These are phyloP conservation scores for Cicer bijugum DNA, from an alignment of 306 rosid genomes.

Conservation along the genomic window DNA sequence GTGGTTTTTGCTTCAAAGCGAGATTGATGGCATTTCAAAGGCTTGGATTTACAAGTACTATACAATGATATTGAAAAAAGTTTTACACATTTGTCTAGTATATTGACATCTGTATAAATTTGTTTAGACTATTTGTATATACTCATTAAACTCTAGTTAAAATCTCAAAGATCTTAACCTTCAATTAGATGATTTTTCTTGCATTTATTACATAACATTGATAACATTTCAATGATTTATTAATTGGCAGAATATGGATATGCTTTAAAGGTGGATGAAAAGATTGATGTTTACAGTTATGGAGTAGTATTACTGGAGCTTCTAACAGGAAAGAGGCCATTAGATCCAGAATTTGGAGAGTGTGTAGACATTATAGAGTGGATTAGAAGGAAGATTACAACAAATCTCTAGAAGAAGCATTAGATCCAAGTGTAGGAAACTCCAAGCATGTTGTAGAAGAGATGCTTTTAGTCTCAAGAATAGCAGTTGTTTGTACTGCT, in stretches of 20 bases:
- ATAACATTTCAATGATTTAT: slow-evolving; percentile 31
- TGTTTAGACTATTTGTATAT: background rate
- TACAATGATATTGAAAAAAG: background rate
- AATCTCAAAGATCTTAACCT: slow-evolving; percentile 12
- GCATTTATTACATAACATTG: background rate
- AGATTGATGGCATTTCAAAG: slow-evolving; percentile 87
- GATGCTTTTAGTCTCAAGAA: slow-evolving; percentile 86
- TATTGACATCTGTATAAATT: background rate
- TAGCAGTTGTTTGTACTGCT: slow-evolving; percentile 89
- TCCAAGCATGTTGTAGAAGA: slow-evolving; percentile 83
- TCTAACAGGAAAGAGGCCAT: slow-evolving; percentile 76
- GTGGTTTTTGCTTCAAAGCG: slow-evolving; percentile 69
- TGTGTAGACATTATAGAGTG: slow-evolving; percentile 83
- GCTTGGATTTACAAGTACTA: slow-evolving; percentile 67
- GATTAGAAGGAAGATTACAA: slow-evolving; percentile 70
- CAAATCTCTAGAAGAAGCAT: slow-evolving; percentile 70
- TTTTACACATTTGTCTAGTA: background rate
- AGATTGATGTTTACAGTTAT: slow-evolving; percentile 87
- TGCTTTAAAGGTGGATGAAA: slow-evolving; percentile 91
- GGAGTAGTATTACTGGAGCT: slow-evolving; percentile 96
- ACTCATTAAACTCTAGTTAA: background rate
- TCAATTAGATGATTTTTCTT: background rate
- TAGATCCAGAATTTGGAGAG: slow-evolving; percentile 81
- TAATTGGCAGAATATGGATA: slow-evolving; percentile 80
- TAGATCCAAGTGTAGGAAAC: slow-evolving; percentile 81